Percentiles rank a stretch among this genome's conserved stretches.
phyloP scores from a whole-genome alignment of 768 basidiomycete genomes.

The Pleurotus sapidus region DNA sequence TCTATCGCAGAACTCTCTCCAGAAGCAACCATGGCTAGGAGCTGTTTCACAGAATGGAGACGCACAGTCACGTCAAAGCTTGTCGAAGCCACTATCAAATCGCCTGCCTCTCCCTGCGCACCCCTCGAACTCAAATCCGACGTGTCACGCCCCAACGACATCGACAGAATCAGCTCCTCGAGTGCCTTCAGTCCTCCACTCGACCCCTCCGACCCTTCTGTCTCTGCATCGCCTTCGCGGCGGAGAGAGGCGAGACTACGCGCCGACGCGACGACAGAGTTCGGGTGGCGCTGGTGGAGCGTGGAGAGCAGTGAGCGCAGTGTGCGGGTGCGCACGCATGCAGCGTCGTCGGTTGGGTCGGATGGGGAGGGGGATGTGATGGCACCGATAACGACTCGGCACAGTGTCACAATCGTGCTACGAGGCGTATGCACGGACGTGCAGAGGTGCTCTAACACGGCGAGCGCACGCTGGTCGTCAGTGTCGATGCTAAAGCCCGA shows the following conservation, averaged over 20 bases:
- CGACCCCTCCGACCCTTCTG: constrained; percentile 10
- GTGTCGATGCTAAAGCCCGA: constrained; percentile 15
- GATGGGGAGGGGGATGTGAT: constrained; percentile 16
- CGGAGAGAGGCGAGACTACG: constrained; percentile 27
- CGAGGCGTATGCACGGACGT: constrained; percentile 28
- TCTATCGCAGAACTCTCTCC: constrained; percentile 1
- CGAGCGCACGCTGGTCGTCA: constrained; percentile 24
- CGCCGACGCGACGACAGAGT: constrained; percentile 40
- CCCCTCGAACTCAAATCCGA: too few relatives aligned
- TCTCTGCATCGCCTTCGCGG: too few relatives aligned
- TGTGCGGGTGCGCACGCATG: background rate
- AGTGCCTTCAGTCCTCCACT: constrained; percentile 38
- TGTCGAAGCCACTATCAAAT: constrained; percentile 54
- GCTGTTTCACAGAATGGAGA: constrained; percentile 51
- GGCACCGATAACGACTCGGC: constrained; percentile 24
- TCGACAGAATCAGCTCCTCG: constrained; percentile 54
- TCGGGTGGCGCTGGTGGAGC: constrained; percentile 66
- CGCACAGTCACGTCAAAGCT: constrained; percentile 63
- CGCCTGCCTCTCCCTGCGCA: constrained; percentile 4
- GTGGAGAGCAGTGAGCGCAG: constrained; percentile 46
- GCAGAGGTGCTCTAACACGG: constrained; percentile 37
- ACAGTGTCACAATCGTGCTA: constrained; percentile 27
- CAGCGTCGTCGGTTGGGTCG: background rate
- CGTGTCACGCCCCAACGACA: constrained; percentile 30
- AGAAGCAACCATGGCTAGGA: constrained; percentile 37